Evolutionary conservation across 176 grass and related monocot species (phyloP).

Genomic region (Zea mays): Zm-B73-REFERENCE-NAM-5.0 NC_050103.1:105579001-105579500

Average conservation of each 20-base stretch:
- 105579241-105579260: background rate
- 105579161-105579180: background rate
- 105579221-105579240: background rate
- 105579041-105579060: background rate
- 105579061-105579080: background rate
- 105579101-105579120: background rate
- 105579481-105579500: background rate
- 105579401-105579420: constrained; percentile 1
- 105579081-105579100: background rate
- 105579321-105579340: background rate
- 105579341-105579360: background rate
- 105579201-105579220: background rate
- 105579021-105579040: background rate
- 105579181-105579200: background rate
- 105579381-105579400: background rate
- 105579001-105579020: background rate
- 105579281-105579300: background rate
- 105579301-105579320: background rate
- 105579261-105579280: background rate
- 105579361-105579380: background rate
- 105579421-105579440: background rate
- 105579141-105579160: background rate
- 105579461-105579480: constrained; percentile 4
- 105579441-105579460: constrained; percentile 2
- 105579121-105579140: background rate